Evolutionary conservation across 228 moss, liverwort and hornwort genomes (phyloP).

Genomic region (Sphagnum magellanicum): DNA sequence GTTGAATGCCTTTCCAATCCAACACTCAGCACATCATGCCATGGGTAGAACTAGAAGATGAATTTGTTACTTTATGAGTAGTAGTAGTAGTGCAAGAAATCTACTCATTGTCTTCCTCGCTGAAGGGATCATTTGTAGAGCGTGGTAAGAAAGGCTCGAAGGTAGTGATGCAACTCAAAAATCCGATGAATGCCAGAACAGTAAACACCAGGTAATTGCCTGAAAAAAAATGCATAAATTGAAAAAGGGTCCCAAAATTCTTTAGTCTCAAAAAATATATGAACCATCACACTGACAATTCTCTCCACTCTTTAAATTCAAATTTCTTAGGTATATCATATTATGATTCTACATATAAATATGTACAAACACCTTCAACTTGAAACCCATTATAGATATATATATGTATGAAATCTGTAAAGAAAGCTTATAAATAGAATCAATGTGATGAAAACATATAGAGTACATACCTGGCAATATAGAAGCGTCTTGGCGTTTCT

Average conservation of each 20-base stretch:
- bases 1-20: too few relatives aligned
- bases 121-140: constrained; percentile 10
- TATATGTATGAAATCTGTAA: neutral
- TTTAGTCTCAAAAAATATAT: neutral
- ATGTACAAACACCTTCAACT: neutral
- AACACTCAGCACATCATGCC: too few relatives aligned
- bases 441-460: neutral
- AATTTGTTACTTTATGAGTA: too few relatives aligned
- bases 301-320: neutral
- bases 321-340: neutral
- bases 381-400: neutral
- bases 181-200: constrained; percentile 7
- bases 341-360: neutral
- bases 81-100: too few relatives aligned
- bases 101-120: neutral
- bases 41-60: too few relatives aligned
- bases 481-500: constrained; percentile 14
- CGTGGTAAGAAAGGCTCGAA: constrained; percentile 30
- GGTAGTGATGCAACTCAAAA: constrained; percentile 9
- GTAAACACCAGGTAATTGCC: constrained; percentile 43
- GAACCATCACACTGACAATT: neutral
- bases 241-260: neutral
- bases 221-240: constrained; percentile 16
- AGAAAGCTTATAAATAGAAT: neutral
- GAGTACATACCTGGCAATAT: constrained; percentile 38